phyloP scores from a whole-genome alignment of 257 asterid species.

The Lithospermum erythrorhizon region DNA sequence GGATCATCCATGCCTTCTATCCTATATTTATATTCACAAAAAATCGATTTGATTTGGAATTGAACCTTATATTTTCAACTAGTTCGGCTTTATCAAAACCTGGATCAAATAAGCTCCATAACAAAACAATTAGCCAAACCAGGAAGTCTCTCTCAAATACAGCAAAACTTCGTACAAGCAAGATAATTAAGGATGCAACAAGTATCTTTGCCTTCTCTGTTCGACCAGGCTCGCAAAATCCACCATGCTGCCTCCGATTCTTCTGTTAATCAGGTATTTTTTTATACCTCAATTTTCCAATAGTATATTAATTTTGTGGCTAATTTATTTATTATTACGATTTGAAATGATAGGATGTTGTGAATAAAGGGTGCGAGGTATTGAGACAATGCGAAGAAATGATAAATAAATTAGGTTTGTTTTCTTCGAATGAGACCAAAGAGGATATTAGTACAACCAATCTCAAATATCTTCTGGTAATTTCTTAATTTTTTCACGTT shows the following conservation, averaged over 20 bases:
- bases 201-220: constrained; percentile 24
- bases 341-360: constrained; percentile 36
- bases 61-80: too few species aligned
- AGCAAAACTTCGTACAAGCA: too few species aligned
- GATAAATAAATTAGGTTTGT: constrained; percentile 70
- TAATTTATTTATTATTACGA: constrained; percentile 1
- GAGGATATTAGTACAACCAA: constrained; percentile 82
- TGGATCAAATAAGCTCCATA: too few species aligned
- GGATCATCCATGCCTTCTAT: too few species aligned
- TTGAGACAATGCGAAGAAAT: constrained; percentile 74
- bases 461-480: constrained; percentile 78
- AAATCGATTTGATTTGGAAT: too few species aligned
- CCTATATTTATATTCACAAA: too few species aligned
- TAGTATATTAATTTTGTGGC: neutral
- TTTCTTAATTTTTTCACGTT: too few species aligned
- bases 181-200: constrained; percentile 23
- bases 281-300: neutral
- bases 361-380: constrained; percentile 59
- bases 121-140: too few species aligned
- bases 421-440: constrained; percentile 78
- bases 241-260: constrained; percentile 23
- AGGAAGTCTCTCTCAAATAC: too few species aligned
- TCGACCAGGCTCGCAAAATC: constrained; percentile 25
- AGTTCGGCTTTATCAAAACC: too few species aligned
- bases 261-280: constrained; percentile 23